Conservation (phyloP, 2,329 filamentous ascomycete genomes). For the Akanthomyces uredinophilus region DNA sequence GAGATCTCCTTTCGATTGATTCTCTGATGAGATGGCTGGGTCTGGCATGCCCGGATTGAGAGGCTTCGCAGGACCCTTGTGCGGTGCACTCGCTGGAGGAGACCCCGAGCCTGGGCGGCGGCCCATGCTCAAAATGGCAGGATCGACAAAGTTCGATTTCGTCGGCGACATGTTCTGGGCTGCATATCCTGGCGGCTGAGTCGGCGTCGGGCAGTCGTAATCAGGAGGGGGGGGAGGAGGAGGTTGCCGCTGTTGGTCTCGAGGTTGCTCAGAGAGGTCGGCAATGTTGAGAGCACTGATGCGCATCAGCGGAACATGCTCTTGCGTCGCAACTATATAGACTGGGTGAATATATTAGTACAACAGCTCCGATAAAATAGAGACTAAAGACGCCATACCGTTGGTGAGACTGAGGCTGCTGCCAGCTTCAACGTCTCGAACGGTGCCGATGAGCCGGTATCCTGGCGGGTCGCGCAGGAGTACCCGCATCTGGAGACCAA, state of each 20-base stretch:
- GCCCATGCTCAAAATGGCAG: conserved; percentile 71
- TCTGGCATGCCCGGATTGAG: conserved; percentile 18
- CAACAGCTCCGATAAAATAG: background rate
- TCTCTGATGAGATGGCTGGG: background rate
- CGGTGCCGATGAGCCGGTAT: conserved; percentile 62
- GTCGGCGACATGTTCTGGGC: conserved; percentile 30
- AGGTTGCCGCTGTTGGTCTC: conserved; percentile 22
- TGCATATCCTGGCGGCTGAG: background rate
- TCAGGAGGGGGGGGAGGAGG: conserved; percentile 25
- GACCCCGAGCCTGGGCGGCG: conserved; percentile 33
- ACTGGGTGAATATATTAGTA: conserved; percentile 24
- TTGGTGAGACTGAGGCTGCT: conserved; percentile 65
- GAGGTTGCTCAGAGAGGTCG: conserved; percentile 38
- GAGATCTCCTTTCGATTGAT: conserved; percentile 3
- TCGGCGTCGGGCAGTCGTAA: conserved; percentile 23
- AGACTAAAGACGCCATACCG: conserved; percentile 44
- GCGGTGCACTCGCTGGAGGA: conserved; percentile 21
- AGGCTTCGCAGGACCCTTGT: conserved; percentile 26
- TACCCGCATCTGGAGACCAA: conserved; percentile 71
- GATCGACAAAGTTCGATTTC: conserved; percentile 65
- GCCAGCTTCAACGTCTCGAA: conserved; percentile 62
- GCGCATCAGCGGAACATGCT: conserved; percentile 38
- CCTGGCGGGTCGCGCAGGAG: conserved; percentile 62
- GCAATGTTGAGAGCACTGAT: conserved; percentile 42
- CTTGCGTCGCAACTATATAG: conserved; percentile 37